Evolutionary conservation across 2,329 filamentous ascomycete genomes (phyloP).

Genomic region (Aureobasidium pullulans): DNA sequence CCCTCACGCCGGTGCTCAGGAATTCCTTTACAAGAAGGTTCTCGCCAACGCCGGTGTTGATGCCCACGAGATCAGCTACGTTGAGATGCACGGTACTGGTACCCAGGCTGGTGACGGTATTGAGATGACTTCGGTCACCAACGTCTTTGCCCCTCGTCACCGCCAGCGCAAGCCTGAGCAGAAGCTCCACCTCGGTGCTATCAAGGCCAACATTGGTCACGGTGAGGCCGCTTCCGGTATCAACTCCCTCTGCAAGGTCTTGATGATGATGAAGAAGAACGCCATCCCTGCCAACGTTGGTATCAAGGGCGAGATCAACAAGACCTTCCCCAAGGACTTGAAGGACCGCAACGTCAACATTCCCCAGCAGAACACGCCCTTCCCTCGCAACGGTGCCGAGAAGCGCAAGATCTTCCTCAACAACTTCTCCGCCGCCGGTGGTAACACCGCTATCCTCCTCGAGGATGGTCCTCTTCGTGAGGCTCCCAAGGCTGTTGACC

Average conservation of each 20-base stretch:
- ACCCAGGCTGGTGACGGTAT: conserved; percentile 77
- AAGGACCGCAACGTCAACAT: conserved; percentile 47
- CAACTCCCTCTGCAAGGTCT: conserved; percentile 46
- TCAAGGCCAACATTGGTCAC: conserved; percentile 50
- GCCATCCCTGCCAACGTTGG: conserved; percentile 49
- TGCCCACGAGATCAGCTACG: conserved; percentile 69
- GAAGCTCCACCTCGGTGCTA: conserved; percentile 46
- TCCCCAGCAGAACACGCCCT: conserved; percentile 37
- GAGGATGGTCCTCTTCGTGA: conserved; percentile 43
- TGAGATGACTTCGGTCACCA: conserved; percentile 71
- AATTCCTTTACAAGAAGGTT: conserved; percentile 61
- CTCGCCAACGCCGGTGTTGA: conserved; percentile 67
- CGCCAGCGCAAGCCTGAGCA: conserved; percentile 43
- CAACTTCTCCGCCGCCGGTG: conserved; percentile 48
- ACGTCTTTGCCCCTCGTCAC: conserved; percentile 51
- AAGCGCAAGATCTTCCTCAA: conserved; percentile 46
- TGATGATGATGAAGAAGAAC: conserved; percentile 49
- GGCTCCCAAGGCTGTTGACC: conserved; percentile 36
- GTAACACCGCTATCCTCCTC: conserved; percentile 46
- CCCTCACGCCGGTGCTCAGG: conserved; percentile 70
- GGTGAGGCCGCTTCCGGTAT: conserved; percentile 49
- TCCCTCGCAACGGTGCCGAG: conserved; percentile 40
- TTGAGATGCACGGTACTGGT: conserved; percentile 86
- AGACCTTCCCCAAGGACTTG: conserved; percentile 47
- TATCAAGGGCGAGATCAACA: conserved; percentile 50